Evolutionary conservation across 805 yeast genomes (phyloP).

Genomic region (Lipomyces spencermartinsiae): DNA sequence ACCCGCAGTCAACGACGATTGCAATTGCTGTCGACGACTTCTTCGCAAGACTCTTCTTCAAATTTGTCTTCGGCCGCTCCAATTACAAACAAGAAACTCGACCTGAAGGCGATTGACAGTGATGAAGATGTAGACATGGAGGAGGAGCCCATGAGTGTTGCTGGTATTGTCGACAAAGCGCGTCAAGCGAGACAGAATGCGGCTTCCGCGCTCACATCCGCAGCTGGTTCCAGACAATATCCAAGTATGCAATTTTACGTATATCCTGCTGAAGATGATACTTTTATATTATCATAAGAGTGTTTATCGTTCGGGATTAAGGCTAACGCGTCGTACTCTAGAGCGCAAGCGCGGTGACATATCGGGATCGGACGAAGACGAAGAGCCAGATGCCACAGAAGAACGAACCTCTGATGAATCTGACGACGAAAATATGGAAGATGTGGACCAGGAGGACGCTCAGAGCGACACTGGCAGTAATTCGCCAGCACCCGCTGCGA

Average conservation of each 20-base stretch:
- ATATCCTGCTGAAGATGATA: neutral
- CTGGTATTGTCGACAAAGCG: neutral
- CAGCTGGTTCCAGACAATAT: neutral
- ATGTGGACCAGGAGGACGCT: constrained; percentile 24
- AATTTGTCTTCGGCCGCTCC: neutral
- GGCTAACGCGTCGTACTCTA: neutral
- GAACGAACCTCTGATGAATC: constrained; percentile 5
- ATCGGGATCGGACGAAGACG: constrained; percentile 1
- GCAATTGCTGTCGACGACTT: neutral
- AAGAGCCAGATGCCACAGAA: constrained; percentile 4
- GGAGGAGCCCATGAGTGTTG: neutral
- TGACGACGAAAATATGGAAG: constrained; percentile 16
- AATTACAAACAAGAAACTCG: neutral
- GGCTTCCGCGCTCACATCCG: neutral
- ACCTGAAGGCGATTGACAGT: neutral
- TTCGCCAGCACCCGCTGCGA: constrained; percentile 4
- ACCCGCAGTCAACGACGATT: neutral
- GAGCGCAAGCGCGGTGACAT: constrained; percentile 5
- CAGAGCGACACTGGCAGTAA: constrained; percentile 16
- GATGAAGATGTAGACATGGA: constrained; percentile 1
- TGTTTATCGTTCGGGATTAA: neutral
- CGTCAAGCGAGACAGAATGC: neutral
- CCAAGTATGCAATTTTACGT: neutral
- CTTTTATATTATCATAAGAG: neutral
- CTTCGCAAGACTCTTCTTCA: neutral